phyloP scores from a whole-genome alignment of 2,329 filamentous ascomycete species.

The Rhexocercosporidium sp. region DNA sequence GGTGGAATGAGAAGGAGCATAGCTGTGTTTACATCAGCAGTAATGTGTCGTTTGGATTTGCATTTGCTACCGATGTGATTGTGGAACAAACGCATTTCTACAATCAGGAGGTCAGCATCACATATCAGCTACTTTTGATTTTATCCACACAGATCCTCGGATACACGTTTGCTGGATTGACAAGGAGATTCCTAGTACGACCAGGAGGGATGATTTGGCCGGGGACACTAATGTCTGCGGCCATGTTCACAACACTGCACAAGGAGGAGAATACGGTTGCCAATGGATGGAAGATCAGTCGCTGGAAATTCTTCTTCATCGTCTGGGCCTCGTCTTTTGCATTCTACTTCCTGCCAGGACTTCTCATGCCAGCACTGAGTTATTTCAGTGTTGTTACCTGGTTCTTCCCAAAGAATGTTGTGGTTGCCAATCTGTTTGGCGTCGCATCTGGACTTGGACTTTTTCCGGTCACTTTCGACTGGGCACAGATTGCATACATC shows the following conservation, averaged over 20 bases:
- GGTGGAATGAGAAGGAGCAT: slow-evolving; percentile 89
- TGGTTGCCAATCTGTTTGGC: slow-evolving; percentile 85
- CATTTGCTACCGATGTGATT: slow-evolving; percentile 88
- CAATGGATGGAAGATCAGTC: slow-evolving; percentile 80
- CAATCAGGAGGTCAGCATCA: slow-evolving; percentile 75
- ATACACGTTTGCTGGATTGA: slow-evolving; percentile 84
- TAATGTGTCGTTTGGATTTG: slow-evolving; percentile 88
- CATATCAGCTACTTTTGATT: slow-evolving; percentile 82
- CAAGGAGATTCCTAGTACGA: slow-evolving; percentile 79
- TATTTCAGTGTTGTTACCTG: slow-evolving; percentile 91
- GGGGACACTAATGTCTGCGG: slow-evolving; percentile 83
- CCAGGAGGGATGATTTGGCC: slow-evolving; percentile 94
- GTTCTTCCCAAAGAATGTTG: slow-evolving; percentile 86
- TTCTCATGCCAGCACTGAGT: slow-evolving; percentile 82
- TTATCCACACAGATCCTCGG: slow-evolving; percentile 87
- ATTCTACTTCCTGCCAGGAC: slow-evolving; percentile 85
- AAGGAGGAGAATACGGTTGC: slow-evolving; percentile 82
- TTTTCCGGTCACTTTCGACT: slow-evolving; percentile 88
- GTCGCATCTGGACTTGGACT: slow-evolving; percentile 83
- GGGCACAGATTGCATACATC: slow-evolving; percentile 85
- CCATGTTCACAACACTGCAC: slow-evolving; percentile 88
- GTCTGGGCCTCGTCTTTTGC: slow-evolving; percentile 73
- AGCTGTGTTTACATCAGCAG: slow-evolving; percentile 89
- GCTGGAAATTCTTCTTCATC: slow-evolving; percentile 83
- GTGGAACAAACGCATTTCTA: slow-evolving; percentile 92